phyloP scores from a whole-genome alignment of 2,329 filamentous ascomycete species.

The Celoporthe dispersa region DNA sequence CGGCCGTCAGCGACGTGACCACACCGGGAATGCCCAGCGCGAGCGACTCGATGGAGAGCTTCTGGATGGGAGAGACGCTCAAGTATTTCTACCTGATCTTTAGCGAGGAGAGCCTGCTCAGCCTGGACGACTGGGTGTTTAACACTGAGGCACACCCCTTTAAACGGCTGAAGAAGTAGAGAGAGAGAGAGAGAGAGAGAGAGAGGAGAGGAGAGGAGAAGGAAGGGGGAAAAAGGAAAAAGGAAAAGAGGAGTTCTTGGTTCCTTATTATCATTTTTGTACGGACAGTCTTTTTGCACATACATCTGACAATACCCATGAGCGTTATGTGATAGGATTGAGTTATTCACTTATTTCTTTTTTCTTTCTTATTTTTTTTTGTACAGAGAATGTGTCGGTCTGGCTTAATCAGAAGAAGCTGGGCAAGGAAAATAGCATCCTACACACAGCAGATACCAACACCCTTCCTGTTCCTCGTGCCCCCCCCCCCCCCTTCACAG shows the following conservation, averaged over 20 bases:
- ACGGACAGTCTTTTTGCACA: neutral
- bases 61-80: conserved; percentile 29
- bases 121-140: conserved; percentile 27
- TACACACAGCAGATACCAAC: neutral
- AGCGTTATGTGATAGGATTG: neutral
- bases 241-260: neutral
- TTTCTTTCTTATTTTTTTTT: neutral
- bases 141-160: conserved; percentile 30
- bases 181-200: neutral
- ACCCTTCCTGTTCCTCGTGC: too few relatives aligned
- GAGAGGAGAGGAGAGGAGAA: neutral
- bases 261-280: neutral
- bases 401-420: neutral
- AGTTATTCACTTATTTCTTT: neutral
- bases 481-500: neutral
- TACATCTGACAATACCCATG: conserved; percentile 4
- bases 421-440: neutral
- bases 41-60: conserved; percentile 30
- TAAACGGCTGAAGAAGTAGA: conserved; percentile 14
- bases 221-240: neutral
- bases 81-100: conserved; percentile 30
- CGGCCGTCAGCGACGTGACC: conserved; percentile 24
- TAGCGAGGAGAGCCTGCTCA: conserved; percentile 14
- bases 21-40: neutral
- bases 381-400: neutral